phyloP scores from a whole-genome alignment of 2,329 filamentous ascomycete genomes.

The Trichoderma koningii region DNA sequence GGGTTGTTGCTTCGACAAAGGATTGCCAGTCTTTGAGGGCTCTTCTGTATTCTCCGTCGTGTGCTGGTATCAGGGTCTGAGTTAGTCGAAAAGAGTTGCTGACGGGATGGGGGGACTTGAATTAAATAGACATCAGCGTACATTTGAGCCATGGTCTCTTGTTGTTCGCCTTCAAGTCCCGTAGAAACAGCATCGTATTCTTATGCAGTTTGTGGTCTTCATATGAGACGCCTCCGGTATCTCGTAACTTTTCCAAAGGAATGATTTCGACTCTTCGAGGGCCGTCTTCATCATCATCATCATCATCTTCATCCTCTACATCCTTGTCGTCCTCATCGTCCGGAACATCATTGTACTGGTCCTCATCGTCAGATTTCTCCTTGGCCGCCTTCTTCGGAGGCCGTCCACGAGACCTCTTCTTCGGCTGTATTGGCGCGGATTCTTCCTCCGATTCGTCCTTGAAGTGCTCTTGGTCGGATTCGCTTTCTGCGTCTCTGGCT shows the following conservation, averaged over 20 bases:
- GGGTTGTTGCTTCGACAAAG: slow-evolving; percentile 72
- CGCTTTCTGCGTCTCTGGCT: slow-evolving; percentile 29
- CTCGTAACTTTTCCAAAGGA: slow-evolving; percentile 42
- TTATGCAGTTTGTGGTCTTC: slow-evolving; percentile 55
- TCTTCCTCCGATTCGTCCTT: slow-evolving; percentile 30
- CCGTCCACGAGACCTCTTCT: slow-evolving; percentile 33
- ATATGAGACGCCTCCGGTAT: slow-evolving; percentile 47
- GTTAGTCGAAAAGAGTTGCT: background rate
- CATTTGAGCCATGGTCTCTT: slow-evolving; percentile 60
- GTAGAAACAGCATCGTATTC: slow-evolving; percentile 60
- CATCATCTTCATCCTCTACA: slow-evolving; percentile 33
- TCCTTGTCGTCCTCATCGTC: slow-evolving; percentile 34
- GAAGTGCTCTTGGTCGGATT: slow-evolving; percentile 32
- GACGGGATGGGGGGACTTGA: background rate
- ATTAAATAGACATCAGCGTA: slow-evolving; percentile 35
- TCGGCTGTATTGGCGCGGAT: slow-evolving; percentile 34
- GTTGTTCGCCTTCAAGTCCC: slow-evolving; percentile 62
- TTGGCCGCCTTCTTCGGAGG: slow-evolving; percentile 30
- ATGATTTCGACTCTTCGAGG: slow-evolving; percentile 42
- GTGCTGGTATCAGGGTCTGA: slow-evolving; percentile 51
- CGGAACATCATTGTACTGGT: slow-evolving; percentile 33
- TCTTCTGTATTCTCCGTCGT: slow-evolving; percentile 77
- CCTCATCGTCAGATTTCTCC: slow-evolving; percentile 30
- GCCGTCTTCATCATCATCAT: slow-evolving; percentile 44
- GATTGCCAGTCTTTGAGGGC: slow-evolving; percentile 79